phyloP scores from a whole-genome alignment of 148 eudicot species.

The Chenopodium quinoa region DNA sequence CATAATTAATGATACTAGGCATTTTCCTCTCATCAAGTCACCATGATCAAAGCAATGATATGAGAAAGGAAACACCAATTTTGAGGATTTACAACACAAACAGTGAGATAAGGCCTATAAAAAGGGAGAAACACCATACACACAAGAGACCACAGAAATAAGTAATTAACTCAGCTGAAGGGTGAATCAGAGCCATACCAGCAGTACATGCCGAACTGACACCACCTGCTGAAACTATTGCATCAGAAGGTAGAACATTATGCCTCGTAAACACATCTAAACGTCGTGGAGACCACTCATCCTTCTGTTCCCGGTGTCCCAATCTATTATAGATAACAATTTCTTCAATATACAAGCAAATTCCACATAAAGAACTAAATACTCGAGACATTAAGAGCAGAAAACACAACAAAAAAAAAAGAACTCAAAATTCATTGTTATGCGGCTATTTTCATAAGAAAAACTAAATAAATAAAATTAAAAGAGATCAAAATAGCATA shows the following conservation, averaged over 20 bases:
- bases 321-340: constrained; percentile 42
- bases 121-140: background rate
- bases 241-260: constrained; percentile 83
- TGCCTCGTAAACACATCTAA: constrained; percentile 79
- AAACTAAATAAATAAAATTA: background rate
- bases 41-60: too few species aligned
- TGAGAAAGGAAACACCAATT: background rate
- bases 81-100: background rate
- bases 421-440: background rate
- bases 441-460: background rate
- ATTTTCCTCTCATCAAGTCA: background rate
- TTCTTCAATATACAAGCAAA: constrained; percentile 3
- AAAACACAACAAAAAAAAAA: background rate
- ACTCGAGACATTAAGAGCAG: background rate
- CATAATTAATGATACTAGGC: background rate
- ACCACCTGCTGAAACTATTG: constrained; percentile 88
- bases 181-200: constrained; percentile 42
- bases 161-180: background rate
- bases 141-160: background rate
- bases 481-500: constrained; percentile 19
- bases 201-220: constrained; percentile 88
- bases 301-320: constrained; percentile 97
- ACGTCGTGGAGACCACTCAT: constrained; percentile 83
- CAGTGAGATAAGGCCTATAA: background rate
- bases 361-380: background rate